A percentile compares a stretch with the other conserved stretches of the same genome.
These are phyloP conservation scores for Pythium monospermum DNA, from an alignment of 352 stramenopile species.

Conservation along the genomic window DNA sequence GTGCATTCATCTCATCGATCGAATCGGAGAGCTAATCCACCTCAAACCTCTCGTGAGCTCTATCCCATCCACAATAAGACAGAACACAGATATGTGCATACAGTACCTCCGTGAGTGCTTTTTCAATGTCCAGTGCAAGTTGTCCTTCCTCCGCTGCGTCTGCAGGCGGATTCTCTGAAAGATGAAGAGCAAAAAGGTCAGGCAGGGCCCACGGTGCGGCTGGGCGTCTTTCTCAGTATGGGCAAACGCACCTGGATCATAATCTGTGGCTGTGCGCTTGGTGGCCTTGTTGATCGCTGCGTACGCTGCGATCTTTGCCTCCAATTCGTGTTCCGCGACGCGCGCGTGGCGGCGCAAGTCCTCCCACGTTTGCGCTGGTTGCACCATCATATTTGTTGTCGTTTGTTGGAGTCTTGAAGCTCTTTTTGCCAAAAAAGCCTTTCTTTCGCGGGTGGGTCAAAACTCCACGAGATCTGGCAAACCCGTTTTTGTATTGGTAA, in stretches of 20 bases:
- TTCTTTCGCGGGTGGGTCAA: neutral
- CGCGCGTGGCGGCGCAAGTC: conserved; percentile 65
- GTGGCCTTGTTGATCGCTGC: conserved; percentile 50
- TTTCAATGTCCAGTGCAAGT: conserved; percentile 74
- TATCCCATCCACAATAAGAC: neutral
- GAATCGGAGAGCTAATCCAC: conserved; percentile 77
- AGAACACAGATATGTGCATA: too few species aligned
- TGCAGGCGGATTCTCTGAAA: conserved; percentile 59
- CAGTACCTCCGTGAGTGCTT: conserved; percentile 52
- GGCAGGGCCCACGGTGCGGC: neutral
- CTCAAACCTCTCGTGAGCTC: too few species aligned
- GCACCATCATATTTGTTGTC: conserved; percentile 41
- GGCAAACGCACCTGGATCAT: conserved; percentile 54
- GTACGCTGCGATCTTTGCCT: conserved; percentile 79
- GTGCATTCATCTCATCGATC: conserved; percentile 83
- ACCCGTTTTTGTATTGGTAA: neutral
- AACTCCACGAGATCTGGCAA: neutral
- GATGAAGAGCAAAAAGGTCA: neutral
- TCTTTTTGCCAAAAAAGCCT: neutral
- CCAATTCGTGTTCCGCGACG: conserved; percentile 65
- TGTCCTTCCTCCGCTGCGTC: conserved; percentile 55
- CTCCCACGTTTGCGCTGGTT: conserved; percentile 64
- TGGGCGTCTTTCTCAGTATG: neutral
- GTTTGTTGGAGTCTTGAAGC: conserved; percentile 11
- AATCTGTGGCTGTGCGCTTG: conserved; percentile 28